Base-by-base conservation (phyloP, 768 basidiomycete genomes). In the Stropharia rugosoannulata region DNA sequence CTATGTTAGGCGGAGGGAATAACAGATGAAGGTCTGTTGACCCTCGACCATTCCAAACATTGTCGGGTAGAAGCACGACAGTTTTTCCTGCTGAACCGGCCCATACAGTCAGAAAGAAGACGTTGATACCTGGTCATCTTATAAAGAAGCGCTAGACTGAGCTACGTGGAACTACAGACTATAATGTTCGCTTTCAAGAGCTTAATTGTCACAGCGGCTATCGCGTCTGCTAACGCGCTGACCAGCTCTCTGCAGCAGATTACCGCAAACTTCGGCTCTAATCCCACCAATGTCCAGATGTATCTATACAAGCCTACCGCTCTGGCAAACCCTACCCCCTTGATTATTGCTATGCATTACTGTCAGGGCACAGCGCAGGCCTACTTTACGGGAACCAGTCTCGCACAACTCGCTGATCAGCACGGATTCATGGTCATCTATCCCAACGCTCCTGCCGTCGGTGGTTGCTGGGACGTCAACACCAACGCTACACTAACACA, bases 401-500 rank as follows among this genome's bases (percentile, higher is more conserved):
- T 75, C 61, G 77, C 77, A 32, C 71, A 70, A n/a, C 73, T 80
- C 42, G 78, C 83, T 1, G 81, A 85, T 55, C 67, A 69, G 42
- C 62, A 78, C 52, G 80, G 80, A 1, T 83, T 73, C 70, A 73
- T 84, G 56, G 78, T 84, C 42, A 71, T 84, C 58, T 83, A 76
- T 61, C 78, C 76, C 19, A 66, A 73, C 53, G 73, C 77, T 5
- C 75, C 75, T 8, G 62, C 69, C 38, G 47, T 60, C 5, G 77
- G 77, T 18, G 73, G 70, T 48, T 83, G 81, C 70, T 83, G 79
- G 78, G 82, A 84, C 57, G 80, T 83, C 25, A 66, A 71, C 56
- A 71, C 76, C n/a, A 71, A 62, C 51, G 75, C 68, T 18, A 82
- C 82, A 10, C 72, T 83, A 57, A 80, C 74, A 16, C 83, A 83